phyloP scores from a whole-genome alignment of 1,284 basidiomycete genomes.

The Violaceomyces palustris region DNA sequence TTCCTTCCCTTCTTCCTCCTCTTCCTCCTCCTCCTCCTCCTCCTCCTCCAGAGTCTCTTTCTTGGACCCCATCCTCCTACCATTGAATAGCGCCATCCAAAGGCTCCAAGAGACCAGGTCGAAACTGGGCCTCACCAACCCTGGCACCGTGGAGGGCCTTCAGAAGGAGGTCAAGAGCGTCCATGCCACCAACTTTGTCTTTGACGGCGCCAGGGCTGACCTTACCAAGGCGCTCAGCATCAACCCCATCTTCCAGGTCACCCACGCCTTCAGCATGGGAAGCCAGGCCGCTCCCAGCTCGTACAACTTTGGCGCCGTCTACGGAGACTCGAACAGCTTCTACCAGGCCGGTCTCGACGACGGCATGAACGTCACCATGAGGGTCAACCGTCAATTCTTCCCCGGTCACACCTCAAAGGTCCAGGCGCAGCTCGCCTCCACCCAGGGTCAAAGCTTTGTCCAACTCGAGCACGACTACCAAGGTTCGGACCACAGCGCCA shows the following conservation, averaged over 20 bases:
- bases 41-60: constrained; percentile 31
- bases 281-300: constrained; percentile 58
- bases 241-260: constrained; percentile 94
- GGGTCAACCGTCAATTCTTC: constrained; percentile 86
- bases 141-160: constrained; percentile 47
- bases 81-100: constrained; percentile 20
- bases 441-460: constrained; percentile 53
- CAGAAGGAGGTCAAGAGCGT: constrained; percentile 60
- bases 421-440: constrained; percentile 71
- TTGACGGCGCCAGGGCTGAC: constrained; percentile 94
- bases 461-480: constrained; percentile 92
- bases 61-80: constrained; percentile 38
- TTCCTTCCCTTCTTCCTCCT: constrained; percentile 18
- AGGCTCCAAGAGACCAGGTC: constrained; percentile 34
- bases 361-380: constrained; percentile 80
- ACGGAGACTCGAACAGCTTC: constrained; percentile 75
- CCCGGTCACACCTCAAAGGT: constrained; percentile 75
- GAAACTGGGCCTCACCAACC: constrained; percentile 43
- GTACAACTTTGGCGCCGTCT: constrained; percentile 93
- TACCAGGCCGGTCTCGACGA: constrained; percentile 91
- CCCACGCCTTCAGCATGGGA: constrained; percentile 86
- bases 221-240: constrained; percentile 87
- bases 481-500: constrained; percentile 81
- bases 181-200: constrained; percentile 87
- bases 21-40: constrained; percentile 18